Evolutionary conservation across 257 asterid species (phyloP).

Genomic region (Nicotiana sylvestris): DNA sequence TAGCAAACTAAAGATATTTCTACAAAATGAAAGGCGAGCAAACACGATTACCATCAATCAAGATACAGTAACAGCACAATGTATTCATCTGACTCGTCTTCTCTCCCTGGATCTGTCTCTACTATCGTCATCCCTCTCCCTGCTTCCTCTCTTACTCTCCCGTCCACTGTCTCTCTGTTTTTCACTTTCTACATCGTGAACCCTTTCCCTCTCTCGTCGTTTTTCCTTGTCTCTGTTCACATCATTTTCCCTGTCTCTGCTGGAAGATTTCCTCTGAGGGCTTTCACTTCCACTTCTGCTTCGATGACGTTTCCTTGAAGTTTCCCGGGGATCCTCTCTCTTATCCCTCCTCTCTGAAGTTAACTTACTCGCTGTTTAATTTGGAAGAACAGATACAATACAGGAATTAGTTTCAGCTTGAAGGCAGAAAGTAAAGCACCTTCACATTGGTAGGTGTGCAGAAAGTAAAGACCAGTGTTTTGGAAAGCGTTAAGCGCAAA

Average conservation of each 20-base stretch:
- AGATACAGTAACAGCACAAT: neutral
- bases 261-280: slow-evolving; percentile 55
- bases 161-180: neutral
- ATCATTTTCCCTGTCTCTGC: slow-evolving; percentile 55
- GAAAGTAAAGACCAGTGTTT: no score
- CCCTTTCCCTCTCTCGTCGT: slow-evolving; percentile 45
- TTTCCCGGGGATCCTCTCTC: slow-evolving; percentile 52
- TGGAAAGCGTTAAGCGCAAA: no score
- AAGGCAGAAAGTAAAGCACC: neutral
- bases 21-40: neutral
- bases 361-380: slow-evolving; percentile 36
- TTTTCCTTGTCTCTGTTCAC: slow-evolving; percentile 25
- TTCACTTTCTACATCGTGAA: neutral
- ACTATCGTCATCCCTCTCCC: slow-evolving; percentile 70
- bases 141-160: slow-evolving; percentile 52
- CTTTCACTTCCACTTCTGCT: slow-evolving; percentile 70
- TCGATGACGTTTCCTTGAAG: slow-evolving; percentile 58
- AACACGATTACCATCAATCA: neutral
- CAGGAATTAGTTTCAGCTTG: neutral
- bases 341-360: slow-evolving; percentile 51
- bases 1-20: no score
- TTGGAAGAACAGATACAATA: neutral
- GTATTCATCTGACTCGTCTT: slow-evolving; percentile 55
- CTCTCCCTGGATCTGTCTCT: slow-evolving; percentile 59
- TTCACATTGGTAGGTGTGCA: neutral